These are phyloP conservation scores for Dothistroma pini DNA, from an alignment of 2,329 filamentous ascomycete species.

Conservation along the genomic window DNA sequence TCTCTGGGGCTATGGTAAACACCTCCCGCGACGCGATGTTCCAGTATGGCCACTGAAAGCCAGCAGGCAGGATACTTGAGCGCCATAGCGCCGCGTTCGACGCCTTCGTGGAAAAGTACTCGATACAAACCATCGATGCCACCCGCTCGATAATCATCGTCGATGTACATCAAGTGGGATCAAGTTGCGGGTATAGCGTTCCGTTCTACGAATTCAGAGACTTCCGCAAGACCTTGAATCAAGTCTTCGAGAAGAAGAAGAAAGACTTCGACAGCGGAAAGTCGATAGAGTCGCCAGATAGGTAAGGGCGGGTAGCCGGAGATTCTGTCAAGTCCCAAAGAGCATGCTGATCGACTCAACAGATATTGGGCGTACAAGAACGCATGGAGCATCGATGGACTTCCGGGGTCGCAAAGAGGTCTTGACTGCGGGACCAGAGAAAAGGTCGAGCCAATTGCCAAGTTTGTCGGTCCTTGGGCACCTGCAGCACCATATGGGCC, in stretches of 20 bases:
- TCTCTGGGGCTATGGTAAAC: constrained; percentile 40
- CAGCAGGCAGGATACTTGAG: constrained; percentile 34
- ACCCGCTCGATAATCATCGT: constrained; percentile 41
- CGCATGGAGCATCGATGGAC: constrained; percentile 42
- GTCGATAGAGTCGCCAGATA: constrained; percentile 40
- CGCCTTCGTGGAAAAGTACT: constrained; percentile 34
- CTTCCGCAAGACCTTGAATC: constrained; percentile 40
- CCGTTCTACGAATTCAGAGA: constrained; percentile 45
- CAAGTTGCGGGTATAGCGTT: constrained; percentile 43
- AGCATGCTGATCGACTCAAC: neutral
- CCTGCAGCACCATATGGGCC: constrained; percentile 20
- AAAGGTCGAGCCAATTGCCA: constrained; percentile 40
- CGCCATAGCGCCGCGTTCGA: constrained; percentile 35
- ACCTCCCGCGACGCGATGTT: constrained; percentile 33
- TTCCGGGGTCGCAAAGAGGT: constrained; percentile 43
- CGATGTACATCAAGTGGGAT: constrained; percentile 44
- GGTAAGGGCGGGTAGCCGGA: constrained; percentile 20
- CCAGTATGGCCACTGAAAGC: constrained; percentile 19
- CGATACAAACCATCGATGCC: constrained; percentile 38
- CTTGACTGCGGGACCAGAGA: constrained; percentile 37
- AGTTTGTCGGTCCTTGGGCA: constrained; percentile 37
- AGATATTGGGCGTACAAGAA: constrained; percentile 47
- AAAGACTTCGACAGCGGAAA: constrained; percentile 36
- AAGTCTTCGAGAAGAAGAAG: constrained; percentile 41
- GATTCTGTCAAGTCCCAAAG: neutral